Base-by-base conservation (phyloP, 352 stramenopile genomes). In the Phytophthora pini region DNA sequence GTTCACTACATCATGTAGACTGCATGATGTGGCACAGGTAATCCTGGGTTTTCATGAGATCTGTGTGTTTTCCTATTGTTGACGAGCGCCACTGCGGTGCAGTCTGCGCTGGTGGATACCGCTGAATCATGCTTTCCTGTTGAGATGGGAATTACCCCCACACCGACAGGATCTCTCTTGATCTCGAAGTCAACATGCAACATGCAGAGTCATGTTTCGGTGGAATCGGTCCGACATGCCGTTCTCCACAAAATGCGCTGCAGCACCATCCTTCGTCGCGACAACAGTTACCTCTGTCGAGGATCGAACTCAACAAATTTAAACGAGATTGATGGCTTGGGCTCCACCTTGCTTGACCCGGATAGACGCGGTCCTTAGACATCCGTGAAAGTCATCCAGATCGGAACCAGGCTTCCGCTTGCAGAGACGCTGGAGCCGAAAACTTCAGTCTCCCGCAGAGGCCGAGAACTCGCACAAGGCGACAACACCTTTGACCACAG, bases 401-500 rank as follows among this genome's bases (percentile, higher is more conserved):
- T 52, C 40, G 54, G 56, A 41, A 62, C 63, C 63, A 71, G 56
- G 36, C 44, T 52, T 31, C 34, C 5, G 31, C 7, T 44, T 52
- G 44, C 41, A 61, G 55, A 70, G 55, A 70, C 47, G 43, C 22
- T 44, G 17, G 32, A 15, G 34, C 24, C 39, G 29, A 49, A 48
- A 65, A 36, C 50, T 55, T 55, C 32, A 53, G 53, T 61, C 55
- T 52, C 41, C 40, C 31, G 34, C n/a, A 49, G 22, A 58, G 52
- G n/a, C 57, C 24, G 13, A 38, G 22, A 36, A 45, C 48, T 56
- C n/a, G 46, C 36, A 62, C 49, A 55, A 64, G 31, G 57, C 34
- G 50, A 70, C 64, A 55, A 63, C 41, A 52, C 36, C 4, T 26
- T 52, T 61, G 9, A 27, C 43, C 57, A 52, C 68, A 72, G 62